A percentile compares a stretch with the other conserved stretches of the same genome.
These are phyloP conservation scores for Phytophthora melonis DNA, from an alignment of 352 stramenopile species.

Conservation along the genomic window DNA sequence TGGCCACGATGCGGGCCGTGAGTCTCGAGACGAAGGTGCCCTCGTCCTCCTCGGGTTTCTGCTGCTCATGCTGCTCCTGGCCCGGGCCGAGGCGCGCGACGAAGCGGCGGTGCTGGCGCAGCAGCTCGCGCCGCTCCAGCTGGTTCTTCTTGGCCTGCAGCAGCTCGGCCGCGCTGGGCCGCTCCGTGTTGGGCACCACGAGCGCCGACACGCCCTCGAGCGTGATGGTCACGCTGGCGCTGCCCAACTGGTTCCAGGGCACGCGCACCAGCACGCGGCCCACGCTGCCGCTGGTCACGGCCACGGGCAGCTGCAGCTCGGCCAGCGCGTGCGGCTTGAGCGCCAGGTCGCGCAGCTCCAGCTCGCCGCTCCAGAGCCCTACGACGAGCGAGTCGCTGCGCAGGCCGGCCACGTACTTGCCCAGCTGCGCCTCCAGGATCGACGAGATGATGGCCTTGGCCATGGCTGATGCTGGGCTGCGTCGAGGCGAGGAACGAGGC, in stretches of 20 bases:
- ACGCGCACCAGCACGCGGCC: conserved; percentile 78
- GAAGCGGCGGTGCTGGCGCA: conserved; percentile 77
- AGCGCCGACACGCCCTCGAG: conserved; percentile 80
- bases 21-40: conserved; percentile 83
- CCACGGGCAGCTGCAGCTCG: conserved; percentile 78
- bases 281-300: conserved; percentile 67
- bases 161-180: conserved; percentile 60
- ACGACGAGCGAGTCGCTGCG: conserved; percentile 84
- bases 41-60: conserved; percentile 62
- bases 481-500: too few relatives aligned
- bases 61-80: conserved; percentile 13
- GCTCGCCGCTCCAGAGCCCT: conserved; percentile 85
- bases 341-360: conserved; percentile 73
- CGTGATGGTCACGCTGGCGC: conserved; percentile 76
- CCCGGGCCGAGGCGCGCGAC: conserved; percentile 46
- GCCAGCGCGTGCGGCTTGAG: conserved; percentile 84
- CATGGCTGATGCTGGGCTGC: conserved; percentile 32
- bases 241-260: conserved; percentile 87
- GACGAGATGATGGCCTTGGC: conserved; percentile 78
- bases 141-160: conserved; percentile 66
- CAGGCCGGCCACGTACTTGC: conserved; percentile 86
- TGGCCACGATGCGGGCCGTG: conserved; percentile 80
- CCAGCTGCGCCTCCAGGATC: conserved; percentile 82
- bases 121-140: conserved; percentile 72
- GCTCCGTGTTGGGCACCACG: conserved; percentile 67